Percentiles rank a stretch among this genome's conserved stretches.
phyloP scores from a whole-genome alignment of 164 flowering plant species.

The Litsea cubeba region DNA sequence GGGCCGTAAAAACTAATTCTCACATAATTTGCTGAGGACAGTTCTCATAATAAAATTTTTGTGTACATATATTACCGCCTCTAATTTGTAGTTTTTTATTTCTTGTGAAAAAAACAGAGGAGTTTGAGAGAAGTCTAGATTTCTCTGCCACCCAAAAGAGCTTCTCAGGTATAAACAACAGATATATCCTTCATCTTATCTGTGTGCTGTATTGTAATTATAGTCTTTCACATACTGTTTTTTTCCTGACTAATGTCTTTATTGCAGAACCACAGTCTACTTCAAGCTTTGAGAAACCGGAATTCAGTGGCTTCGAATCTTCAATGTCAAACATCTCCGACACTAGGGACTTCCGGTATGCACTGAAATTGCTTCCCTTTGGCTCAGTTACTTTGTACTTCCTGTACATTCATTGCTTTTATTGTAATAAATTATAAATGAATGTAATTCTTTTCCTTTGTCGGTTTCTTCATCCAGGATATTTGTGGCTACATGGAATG shows the following conservation, averaged over 20 bases:
- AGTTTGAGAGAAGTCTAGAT: conserved; percentile 4
- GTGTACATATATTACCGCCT: not conserved
- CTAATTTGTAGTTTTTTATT: conserved; percentile 4
- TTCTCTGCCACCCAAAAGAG: conserved; percentile 12
- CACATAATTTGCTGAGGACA: too few species aligned
- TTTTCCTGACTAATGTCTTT: not conserved
- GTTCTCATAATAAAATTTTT: too few species aligned
- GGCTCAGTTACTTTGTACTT: not conserved
- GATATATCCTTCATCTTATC: not conserved
- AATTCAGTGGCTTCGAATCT: conserved; percentile 13
- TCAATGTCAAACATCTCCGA: conserved; percentile 23
- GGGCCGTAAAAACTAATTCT: too few species aligned
- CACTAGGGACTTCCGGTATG: conserved; percentile 32
- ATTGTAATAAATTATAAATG: too few species aligned
- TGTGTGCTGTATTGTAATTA: not conserved
- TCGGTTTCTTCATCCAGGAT: conserved; percentile 27
- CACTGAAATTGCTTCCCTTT: not conserved
- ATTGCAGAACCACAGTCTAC: conserved; percentile 28
- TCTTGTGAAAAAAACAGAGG: conserved; percentile 6
- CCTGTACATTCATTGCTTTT: not conserved
- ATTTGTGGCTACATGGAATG: conserved; percentile 85
- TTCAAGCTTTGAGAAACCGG: conserved; percentile 16
- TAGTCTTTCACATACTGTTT: not conserved
- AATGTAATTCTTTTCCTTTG: not conserved
- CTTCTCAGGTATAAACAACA: conserved; percentile 12